A percentile compares a stretch with the other conserved stretches of the same genome.
These are phyloP conservation scores for Apocynum venetum DNA, from an alignment of 257 asterid species.

Conservation along the genomic window DNA sequence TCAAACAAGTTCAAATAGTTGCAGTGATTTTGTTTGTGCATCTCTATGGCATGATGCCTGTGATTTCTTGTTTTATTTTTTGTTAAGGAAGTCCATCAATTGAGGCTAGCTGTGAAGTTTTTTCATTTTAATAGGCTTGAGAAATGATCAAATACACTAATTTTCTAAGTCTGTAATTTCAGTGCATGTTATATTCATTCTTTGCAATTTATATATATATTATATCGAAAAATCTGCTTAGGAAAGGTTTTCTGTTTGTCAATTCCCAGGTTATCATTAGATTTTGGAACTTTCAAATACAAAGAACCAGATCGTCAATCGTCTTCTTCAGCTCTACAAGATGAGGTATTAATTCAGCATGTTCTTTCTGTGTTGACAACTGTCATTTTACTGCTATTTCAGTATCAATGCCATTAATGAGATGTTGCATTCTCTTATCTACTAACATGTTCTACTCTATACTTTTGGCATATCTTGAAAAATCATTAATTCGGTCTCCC, in stretches of 20 bases:
- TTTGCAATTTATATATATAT: neutral
- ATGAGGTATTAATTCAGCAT: slow-evolving; percentile 54
- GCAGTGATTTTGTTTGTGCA: neutral
- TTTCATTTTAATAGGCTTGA: neutral
- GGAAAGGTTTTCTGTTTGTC: slow-evolving; percentile 11
- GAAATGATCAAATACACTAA: neutral
- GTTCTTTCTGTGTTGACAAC: slow-evolving; percentile 1
- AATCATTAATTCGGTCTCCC: neutral
- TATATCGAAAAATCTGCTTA: neutral
- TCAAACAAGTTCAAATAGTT: neutral
- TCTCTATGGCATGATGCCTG: neutral
- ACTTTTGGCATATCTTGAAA: neutral
- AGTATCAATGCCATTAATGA: neutral
- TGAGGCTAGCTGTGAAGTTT: neutral
- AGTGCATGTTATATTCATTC: slow-evolving; percentile 9
- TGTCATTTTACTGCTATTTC: neutral
- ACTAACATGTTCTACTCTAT: neutral
- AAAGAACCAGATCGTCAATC: slow-evolving; percentile 56
- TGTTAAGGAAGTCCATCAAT: neutral
- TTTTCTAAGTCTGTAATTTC: neutral
- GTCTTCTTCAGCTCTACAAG: slow-evolving; percentile 81
- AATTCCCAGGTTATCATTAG: slow-evolving; percentile 65
- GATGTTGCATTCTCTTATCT: neutral
- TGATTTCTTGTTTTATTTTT: neutral
- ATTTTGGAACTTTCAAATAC: slow-evolving; percentile 84